Base-by-base conservation (phyloP, 1,139 yeast species). In the Kluyveromyces marxianus region DNA sequence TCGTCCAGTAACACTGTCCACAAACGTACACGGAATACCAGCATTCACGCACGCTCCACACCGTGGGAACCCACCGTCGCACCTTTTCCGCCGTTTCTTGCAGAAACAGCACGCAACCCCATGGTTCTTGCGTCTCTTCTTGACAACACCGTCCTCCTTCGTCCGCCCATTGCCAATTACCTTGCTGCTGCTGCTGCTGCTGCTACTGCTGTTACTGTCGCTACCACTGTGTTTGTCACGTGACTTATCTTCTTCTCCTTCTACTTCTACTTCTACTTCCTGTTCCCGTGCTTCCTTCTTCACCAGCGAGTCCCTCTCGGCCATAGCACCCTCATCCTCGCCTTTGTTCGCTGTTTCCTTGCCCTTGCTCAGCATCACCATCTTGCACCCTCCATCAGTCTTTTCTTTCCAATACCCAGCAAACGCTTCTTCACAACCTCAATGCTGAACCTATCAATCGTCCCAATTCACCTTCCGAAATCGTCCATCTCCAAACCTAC, bases 1-100 rank as follows among this genome's bases (percentile, higher is more conserved):
- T 45, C 76, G 59, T 0, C 77, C 77, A 1, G 77, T 74, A n/a
- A 74, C 70, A 2, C 75, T 71, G 51, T 76, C 80, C 3, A 74
- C 56, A 1, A 76, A 72, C 27, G 77, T 69, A 54, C 82, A 77
- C 40, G 69, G 74, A 3, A 58, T 65, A 1, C 70, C 70, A 10
- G 71, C 68, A 47, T 63, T 64, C 29, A 58, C 65, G 58, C 80
- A 76, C 39, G 67, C 66, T 25, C 69, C 57, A 51, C 81, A 76
- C 37, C 66, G 61, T 3, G 80, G 79, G 53, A 73, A 74, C 34
- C 64, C 66, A 42, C 75, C 78, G 55, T 76, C 80, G 57, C 81
- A 76, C 54, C 71, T 72, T 53, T 74, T 68, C 55, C 76, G 74
- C 53, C 71, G 74, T 42, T 49, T 49, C 45, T 60, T 60, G 41